phyloP scores from a whole-genome alignment of 106 monocot species.

The Amphibolis antarctica region DNA sequence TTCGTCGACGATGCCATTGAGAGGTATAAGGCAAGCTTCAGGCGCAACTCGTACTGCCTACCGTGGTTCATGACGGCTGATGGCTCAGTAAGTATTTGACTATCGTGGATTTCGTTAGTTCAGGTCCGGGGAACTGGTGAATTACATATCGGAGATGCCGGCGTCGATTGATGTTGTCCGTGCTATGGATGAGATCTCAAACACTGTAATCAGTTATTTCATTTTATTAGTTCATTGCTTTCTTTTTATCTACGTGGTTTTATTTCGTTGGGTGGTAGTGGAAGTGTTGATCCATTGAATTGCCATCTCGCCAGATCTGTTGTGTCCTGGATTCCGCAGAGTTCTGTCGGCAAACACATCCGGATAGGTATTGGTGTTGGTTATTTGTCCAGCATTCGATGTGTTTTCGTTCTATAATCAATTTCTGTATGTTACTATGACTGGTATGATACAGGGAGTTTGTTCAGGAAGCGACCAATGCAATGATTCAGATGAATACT shows the following conservation, averaged over 20 bases:
- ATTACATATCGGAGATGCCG: slow-evolving; percentile 43
- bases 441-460: slow-evolving; percentile 51
- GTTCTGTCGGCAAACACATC: slow-evolving; percentile 83
- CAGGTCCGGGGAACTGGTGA: slow-evolving; percentile 60
- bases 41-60: too few species aligned
- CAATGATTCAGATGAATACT: slow-evolving; percentile 71
- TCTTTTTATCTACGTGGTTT: too few species aligned
- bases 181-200: slow-evolving; percentile 84
- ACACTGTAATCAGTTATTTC: slow-evolving; percentile 36
- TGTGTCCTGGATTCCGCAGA: slow-evolving; percentile 93
- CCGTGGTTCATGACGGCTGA: too few species aligned
- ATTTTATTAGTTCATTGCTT: neutral
- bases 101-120: neutral
- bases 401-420: neutral
- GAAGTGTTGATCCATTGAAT: neutral
- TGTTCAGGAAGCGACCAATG: slow-evolving; percentile 73
- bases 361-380: slow-evolving; percentile 40
- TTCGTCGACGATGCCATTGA: slow-evolving; percentile 91
- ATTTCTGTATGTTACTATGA: neutral
- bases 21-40: slow-evolving; percentile 24
- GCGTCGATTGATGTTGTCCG: slow-evolving; percentile 56
- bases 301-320: slow-evolving; percentile 39
- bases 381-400: neutral
- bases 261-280: neutral
- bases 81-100: too few species aligned